Percentiles rank a stretch among this genome's conserved stretches.
Evolutionary conservation across 2,329 filamentous ascomycete genomes (phyloP).

Genomic region (Colletotrichum aenigma): DNA sequence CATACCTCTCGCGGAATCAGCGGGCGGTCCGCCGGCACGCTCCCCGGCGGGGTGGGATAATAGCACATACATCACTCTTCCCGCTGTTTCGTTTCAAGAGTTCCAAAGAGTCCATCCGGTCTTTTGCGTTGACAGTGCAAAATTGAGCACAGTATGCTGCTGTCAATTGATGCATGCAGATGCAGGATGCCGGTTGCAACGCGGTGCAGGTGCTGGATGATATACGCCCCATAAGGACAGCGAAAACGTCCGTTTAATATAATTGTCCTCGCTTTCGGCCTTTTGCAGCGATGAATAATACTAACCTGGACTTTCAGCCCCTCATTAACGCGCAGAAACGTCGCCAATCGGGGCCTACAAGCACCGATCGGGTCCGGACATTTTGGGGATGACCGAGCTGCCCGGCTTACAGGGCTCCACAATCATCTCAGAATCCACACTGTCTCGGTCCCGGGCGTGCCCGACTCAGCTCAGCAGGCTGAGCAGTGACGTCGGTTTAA

Average conservation of each 20-base stretch:
- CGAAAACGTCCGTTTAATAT: neutral
- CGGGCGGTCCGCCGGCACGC: neutral
- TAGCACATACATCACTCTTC: fast-evolving
- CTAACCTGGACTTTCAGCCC: neutral
- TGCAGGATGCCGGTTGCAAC: neutral
- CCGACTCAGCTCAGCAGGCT: neutral
- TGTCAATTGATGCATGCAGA: neutral
- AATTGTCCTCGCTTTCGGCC: neutral
- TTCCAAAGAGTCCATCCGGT: neutral
- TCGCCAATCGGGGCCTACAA: neutral
- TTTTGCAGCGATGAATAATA: neutral
- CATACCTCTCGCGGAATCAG: neutral
- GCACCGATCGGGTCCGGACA: conserved; percentile 12
- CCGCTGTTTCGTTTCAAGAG: neutral
- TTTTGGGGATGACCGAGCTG: conserved; percentile 19
- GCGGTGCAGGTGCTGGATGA: neutral
- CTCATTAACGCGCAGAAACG: neutral
- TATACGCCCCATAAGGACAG: neutral
- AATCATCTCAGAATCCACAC: neutral
- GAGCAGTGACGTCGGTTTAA: neutral
- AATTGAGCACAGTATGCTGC: neutral
- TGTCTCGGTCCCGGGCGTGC: neutral
- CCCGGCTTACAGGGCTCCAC: neutral
- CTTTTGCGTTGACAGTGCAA: neutral
- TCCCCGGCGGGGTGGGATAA: neutral